Base-by-base conservation (phyloP, 2,329 filamentous ascomycete genomes). In the Fusarium goolgardi region DNA sequence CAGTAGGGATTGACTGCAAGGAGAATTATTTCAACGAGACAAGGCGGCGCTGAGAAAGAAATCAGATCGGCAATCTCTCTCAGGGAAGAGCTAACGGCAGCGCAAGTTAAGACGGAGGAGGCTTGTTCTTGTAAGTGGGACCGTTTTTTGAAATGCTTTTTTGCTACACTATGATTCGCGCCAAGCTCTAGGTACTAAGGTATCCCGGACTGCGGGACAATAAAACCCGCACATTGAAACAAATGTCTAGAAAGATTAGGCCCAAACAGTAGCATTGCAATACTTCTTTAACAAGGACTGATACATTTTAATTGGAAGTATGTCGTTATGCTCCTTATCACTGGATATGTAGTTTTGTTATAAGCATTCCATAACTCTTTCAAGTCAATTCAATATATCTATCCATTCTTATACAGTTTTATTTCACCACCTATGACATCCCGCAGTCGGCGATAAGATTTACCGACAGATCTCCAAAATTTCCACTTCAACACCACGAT, bases 391-490 rank as follows among this genome's bases (percentile, higher is more conserved):
- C 4, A 8, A 21, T 9, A 5, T 29, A 6, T 15, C 9, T 6
- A 34, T 34, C 21, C 16, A 20, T 29, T 27, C 6, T 11, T 5
- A 50, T 20, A 9, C 32, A 37, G 32, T 39, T 35, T 51, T 40
- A 51, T 51, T 35, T 51, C 35, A 51, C 47, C 47, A 40, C 43
- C 31, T 34, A 50, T 41, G 41, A 21, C 20, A 55, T 72, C 49
- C 71, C 65, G 55, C 52, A 43, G 27, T 69, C 74, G 74, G 74
- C 70, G 58, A 69, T 75, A 75, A 71, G 73, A 75, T 75, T 74
- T 61, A 63, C 74, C 74, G 74, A 73, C 43, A 39, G 18, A 58
- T 70, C 69, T 60, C 72, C 73, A 76, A 75, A 75, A 73, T 75
- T 75, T 75, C 71, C 70, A 62, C 67, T 57, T 55, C 73, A 63